Base-by-base conservation (phyloP, 2,329 filamentous ascomycete species). In the Furcasterigmium furcatum region DNA sequence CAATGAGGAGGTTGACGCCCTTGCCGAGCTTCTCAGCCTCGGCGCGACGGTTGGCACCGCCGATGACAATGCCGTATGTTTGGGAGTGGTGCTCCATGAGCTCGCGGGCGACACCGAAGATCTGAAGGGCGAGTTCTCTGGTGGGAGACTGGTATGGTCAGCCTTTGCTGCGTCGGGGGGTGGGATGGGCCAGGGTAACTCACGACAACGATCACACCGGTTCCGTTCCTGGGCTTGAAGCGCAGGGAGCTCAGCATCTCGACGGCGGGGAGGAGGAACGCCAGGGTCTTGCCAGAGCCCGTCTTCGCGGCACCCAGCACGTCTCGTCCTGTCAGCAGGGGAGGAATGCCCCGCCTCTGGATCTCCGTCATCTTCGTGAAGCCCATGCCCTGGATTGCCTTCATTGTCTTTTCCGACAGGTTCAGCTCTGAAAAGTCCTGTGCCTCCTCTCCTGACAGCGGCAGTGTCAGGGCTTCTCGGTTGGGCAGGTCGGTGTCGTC, bases 301-400 rank as follows among this genome's bases (percentile, higher is more conserved):
- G 91, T 96, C 76, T 97, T 97, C 42, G 94, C 94, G 25, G 92
- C 92, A 58, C 94, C 94, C 38, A 99, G 80, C 19, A 97, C 88
- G 70, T 97, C 92, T 62, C 87, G 85, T 52, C 94, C 94, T 35
- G 91, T 90, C 48, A 97, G 75, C 39, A 95, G 74, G 18, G 91
- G 91, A 5, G 92, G 91, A 46, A 97, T 96, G 12, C 86, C 87
- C 61, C 87, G 80, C 57, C 83, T 80, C 67, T 97, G 94, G 55
- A 97, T 96, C 64, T 94, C 88, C 1, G 94, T 97, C 91, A 99
- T 96, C 40, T 79, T 91, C 60, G 87, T 85, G 63, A 97, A 96
- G 13, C 88, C 88, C 92, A 99, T 97, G 52, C 87, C 88, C 47
- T 84, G 61, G 56, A 96, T 91, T 9, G 91, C 91, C 70, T 87